phyloP scores from a whole-genome alignment of 1,284 basidiomycete species.

The Marasmius sp. region DNA sequence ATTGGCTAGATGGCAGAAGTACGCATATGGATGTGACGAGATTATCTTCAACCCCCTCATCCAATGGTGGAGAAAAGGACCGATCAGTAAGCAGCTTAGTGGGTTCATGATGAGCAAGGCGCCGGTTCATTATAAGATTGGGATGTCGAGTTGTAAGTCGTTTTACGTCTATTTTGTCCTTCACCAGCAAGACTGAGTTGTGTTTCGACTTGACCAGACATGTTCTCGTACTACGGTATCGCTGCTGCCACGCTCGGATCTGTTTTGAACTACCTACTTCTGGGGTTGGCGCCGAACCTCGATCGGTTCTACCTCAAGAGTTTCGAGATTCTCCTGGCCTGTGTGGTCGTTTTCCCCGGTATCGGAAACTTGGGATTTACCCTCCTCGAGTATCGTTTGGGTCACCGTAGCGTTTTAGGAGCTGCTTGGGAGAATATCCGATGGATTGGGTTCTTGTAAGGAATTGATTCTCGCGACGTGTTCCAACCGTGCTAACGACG shows the following conservation, averaged over 20 bases:
- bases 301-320: conserved; percentile 72
- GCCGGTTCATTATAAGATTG: conserved; percentile 82
- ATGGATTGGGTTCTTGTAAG: conserved; percentile 82
- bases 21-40: conserved; percentile 76
- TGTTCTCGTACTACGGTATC: conserved; percentile 69
- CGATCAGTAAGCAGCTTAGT: conserved; percentile 75
- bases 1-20: conserved; percentile 85
- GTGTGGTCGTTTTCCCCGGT: conserved; percentile 73
- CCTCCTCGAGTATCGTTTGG: conserved; percentile 75
- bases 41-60: conserved; percentile 77
- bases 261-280: conserved; percentile 68
- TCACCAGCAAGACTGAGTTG: conserved; percentile 16
- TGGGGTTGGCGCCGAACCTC: conserved; percentile 64
- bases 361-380: conserved; percentile 70
- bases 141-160: conserved; percentile 44
- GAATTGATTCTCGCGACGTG: conserved; percentile 10
- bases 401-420: conserved; percentile 53
- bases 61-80: conserved; percentile 72
- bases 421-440: conserved; percentile 65
- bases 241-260: conserved; percentile 61
- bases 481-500: background rate
- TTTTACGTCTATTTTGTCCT: conserved; percentile 20
- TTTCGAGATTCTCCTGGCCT: conserved; percentile 78
- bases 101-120: conserved; percentile 75
- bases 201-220: conserved; percentile 28